These are phyloP conservation scores for Tylopilus plumbeoviolaceoides DNA, from an alignment of 768 basidiomycete genomes.

Conservation along the genomic window DNA sequence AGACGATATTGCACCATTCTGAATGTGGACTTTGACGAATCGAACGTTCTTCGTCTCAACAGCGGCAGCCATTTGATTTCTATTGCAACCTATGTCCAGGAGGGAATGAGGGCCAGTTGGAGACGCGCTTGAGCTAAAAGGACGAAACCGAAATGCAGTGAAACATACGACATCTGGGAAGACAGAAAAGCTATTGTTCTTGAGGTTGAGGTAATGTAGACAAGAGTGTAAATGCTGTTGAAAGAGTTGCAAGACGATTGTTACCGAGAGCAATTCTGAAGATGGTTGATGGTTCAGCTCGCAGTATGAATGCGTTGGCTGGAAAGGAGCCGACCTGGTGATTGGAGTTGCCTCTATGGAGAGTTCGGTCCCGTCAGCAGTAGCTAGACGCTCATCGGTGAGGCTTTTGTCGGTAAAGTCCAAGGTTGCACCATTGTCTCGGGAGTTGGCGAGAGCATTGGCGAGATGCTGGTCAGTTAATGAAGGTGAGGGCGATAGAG, in stretches of 20 bases:
- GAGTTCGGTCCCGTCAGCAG: slow-evolving; percentile 45
- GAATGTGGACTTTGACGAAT: slow-evolving; percentile 75
- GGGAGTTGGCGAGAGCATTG: slow-evolving; percentile 61
- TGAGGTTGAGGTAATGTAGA: slow-evolving; percentile 83
- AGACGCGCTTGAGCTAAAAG: slow-evolving; percentile 7
- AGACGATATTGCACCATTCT: slow-evolving; percentile 53
- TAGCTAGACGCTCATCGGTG: slow-evolving; percentile 72
- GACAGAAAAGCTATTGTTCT: slow-evolving; percentile 73
- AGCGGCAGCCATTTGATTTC: slow-evolving; percentile 68
- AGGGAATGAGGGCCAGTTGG: slow-evolving; percentile 79
- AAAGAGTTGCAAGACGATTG: slow-evolving; percentile 78
- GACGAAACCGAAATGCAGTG: slow-evolving; percentile 1
- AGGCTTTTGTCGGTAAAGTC: slow-evolving; percentile 75
- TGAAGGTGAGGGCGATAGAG: slow-evolving; percentile 32
- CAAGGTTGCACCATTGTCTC: too few species aligned
- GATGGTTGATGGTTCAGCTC: slow-evolving; percentile 4
- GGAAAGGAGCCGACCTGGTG: slow-evolving; percentile 47
- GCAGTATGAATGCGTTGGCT: slow-evolving; percentile 2
- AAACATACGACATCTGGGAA: slow-evolving; percentile 84
- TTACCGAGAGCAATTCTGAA: slow-evolving; percentile 79
- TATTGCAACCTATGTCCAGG: slow-evolving; percentile 92
- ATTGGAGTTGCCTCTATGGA: slow-evolving; percentile 50
- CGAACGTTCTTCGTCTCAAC: slow-evolving; percentile 48
- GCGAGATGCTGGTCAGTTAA: slow-evolving; percentile 54
- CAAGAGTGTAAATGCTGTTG: slow-evolving; percentile 69